Conservation (phyloP, 2,329 filamentous ascomycete genomes). For the Plenodomus tracheiphilus region DNA sequence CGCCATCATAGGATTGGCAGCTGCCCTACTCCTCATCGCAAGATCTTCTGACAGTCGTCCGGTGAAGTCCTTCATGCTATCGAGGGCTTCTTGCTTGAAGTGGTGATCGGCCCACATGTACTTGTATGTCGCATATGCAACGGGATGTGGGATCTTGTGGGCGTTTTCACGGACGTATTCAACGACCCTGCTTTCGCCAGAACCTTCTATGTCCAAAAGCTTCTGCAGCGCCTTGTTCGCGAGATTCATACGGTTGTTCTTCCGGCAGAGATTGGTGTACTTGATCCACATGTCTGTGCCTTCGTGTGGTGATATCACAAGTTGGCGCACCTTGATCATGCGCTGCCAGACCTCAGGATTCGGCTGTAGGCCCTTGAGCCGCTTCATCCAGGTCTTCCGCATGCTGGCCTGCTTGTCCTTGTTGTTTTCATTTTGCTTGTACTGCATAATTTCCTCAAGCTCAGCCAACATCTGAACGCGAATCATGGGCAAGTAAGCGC, state of each 20-base stretch:
- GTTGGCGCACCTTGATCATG: constrained; percentile 90
- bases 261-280: constrained; percentile 96
- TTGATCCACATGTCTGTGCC: constrained; percentile 99
- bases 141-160: constrained; percentile 67
- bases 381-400: constrained; percentile 92
- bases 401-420: constrained; percentile 87
- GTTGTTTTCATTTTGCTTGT: constrained; percentile 85
- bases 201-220: constrained; percentile 61
- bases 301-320: constrained; percentile 89
- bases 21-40: constrained; percentile 41
- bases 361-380: constrained; percentile 90
- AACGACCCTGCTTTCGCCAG: constrained; percentile 36
- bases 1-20: constrained; percentile 41
- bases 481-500: constrained; percentile 96
- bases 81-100: constrained; percentile 49
- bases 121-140: constrained; percentile 96
- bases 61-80: constrained; percentile 66
- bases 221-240: constrained; percentile 94
- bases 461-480: constrained; percentile 99
- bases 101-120: constrained; percentile 83
- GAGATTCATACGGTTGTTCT: constrained; percentile 89
- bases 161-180: constrained; percentile 39
- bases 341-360: constrained; percentile 99
- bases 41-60: constrained; percentile 63
- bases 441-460: constrained; percentile 94